Evolutionary conservation across 2,329 filamentous ascomycete genomes (phyloP).

Genomic region (Penicillium griseofulvum): DNA sequence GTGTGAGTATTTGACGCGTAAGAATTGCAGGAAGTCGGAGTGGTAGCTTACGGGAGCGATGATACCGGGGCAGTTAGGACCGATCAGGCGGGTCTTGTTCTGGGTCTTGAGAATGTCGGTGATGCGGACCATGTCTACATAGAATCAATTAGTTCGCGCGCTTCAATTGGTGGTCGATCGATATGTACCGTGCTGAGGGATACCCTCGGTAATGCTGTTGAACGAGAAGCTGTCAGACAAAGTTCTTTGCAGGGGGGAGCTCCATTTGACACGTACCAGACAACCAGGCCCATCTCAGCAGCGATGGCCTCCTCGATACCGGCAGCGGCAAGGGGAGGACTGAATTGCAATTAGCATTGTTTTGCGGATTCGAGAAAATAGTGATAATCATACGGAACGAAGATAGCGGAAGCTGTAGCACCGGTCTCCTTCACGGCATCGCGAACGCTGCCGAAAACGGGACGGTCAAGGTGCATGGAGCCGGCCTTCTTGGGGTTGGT

Average conservation of each 20-base stretch:
- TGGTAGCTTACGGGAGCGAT: conserved; percentile 65
- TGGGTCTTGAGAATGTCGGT: conserved; percentile 97
- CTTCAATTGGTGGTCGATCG: neutral
- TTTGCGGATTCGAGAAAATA: neutral
- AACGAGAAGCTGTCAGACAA: conserved; percentile 12
- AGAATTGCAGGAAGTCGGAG: neutral
- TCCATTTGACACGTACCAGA: conserved; percentile 59
- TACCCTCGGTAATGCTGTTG: conserved; percentile 82
- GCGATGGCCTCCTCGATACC: conserved; percentile 95
- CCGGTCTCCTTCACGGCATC: conserved; percentile 89
- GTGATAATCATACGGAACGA: conserved; percentile 71
- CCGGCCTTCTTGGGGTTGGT: conserved; percentile 99
- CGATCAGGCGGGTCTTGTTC: conserved; percentile 92
- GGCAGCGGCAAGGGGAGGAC: conserved; percentile 83
- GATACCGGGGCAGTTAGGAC: conserved; percentile 97
- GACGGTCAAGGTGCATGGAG: conserved; percentile 79
- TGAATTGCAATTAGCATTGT: conserved; percentile 42
- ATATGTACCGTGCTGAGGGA: conserved; percentile 84
- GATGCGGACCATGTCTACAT: conserved; percentile 93
- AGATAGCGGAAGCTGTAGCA: conserved; percentile 89
- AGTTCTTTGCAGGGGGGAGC: conserved; percentile 1
- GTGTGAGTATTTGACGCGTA: conserved; percentile 10
- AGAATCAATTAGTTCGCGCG: conserved; percentile 18
- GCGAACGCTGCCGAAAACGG: conserved; percentile 85
- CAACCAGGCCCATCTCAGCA: conserved; percentile 90